Evolutionary conservation across 805 yeast species (phyloP).

Genomic region (Kuraishia cidri): DNA sequence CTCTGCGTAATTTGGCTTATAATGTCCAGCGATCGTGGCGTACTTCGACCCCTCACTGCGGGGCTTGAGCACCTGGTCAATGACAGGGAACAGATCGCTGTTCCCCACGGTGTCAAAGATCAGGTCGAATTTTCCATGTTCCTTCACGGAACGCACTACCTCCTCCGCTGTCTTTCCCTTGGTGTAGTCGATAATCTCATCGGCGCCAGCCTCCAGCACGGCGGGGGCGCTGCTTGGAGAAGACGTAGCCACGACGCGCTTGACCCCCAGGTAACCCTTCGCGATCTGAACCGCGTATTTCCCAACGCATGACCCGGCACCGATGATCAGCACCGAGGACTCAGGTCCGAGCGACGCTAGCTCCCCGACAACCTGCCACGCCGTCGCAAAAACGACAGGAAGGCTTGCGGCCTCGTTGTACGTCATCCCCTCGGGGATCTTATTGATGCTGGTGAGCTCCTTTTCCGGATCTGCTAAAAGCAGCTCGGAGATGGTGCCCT

Average conservation of each 20-base stretch:
- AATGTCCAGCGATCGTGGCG: slow-evolving; percentile 51
- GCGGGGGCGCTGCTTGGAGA: slow-evolving; percentile 36
- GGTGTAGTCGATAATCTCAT: slow-evolving; percentile 47
- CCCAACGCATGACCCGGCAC: slow-evolving; percentile 72
- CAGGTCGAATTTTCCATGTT: slow-evolving; percentile 43
- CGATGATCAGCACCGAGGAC: slow-evolving; percentile 52
- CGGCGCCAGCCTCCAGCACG: slow-evolving; percentile 47
- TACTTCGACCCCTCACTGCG: slow-evolving; percentile 37
- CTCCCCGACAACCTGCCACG: slow-evolving; percentile 31
- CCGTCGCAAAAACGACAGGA: slow-evolving; percentile 61
- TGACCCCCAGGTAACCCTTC: slow-evolving; percentile 34
- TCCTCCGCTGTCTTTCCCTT: slow-evolving; percentile 28
- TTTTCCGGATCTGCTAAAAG: slow-evolving; percentile 5
- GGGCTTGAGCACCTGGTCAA: slow-evolving; percentile 34
- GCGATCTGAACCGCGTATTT: slow-evolving; percentile 45
- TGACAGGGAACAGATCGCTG: slow-evolving; percentile 32
- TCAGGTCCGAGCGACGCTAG: slow-evolving; percentile 27
- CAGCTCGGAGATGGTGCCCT: slow-evolving; percentile 9
- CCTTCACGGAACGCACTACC: slow-evolving; percentile 16
- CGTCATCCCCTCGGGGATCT: slow-evolving; percentile 37
- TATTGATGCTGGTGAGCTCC: slow-evolving; percentile 4
- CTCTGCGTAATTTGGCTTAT: slow-evolving; percentile 23
- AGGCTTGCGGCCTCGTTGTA: slow-evolving; percentile 55
- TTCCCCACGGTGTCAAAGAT: slow-evolving; percentile 64
- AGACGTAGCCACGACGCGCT: slow-evolving; percentile 47